These are phyloP conservation scores for Podospora australis DNA, from an alignment of 495 filamentous ascomycete genomes.

Conservation along the genomic window DNA sequence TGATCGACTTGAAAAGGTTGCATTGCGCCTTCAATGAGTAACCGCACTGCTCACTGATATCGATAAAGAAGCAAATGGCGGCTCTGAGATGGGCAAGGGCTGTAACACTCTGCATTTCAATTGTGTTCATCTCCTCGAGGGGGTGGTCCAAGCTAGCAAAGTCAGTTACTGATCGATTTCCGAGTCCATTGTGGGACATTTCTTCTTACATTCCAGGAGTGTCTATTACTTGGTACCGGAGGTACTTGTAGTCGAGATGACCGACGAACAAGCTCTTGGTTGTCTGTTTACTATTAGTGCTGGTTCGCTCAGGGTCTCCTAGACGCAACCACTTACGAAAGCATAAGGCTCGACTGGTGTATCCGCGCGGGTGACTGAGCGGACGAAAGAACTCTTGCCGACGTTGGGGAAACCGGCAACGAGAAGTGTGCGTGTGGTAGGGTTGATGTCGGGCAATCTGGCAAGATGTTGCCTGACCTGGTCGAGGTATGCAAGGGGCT, in stretches of 20 bases:
- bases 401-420: slow-evolving; percentile 98
- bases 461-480: slow-evolving; percentile 97
- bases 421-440: slow-evolving; percentile 87
- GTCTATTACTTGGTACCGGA: slow-evolving; percentile 60
- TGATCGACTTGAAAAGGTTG: slow-evolving; percentile 88
- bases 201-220: slow-evolving; percentile 72
- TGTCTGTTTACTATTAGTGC: slow-evolving; percentile 38
- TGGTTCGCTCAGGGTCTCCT: not conserved
- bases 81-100: slow-evolving; percentile 94
- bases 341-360: slow-evolving; percentile 97
- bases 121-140: slow-evolving; percentile 99
- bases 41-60: slow-evolving; percentile 90
- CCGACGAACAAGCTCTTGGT: slow-evolving; percentile 97
- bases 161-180: not conserved
- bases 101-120: slow-evolving; percentile 96
- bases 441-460: slow-evolving; percentile 94
- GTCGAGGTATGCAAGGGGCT: slow-evolving; percentile 90
- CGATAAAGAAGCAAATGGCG: slow-evolving; percentile 96
- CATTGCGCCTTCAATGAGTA: slow-evolving; percentile 91
- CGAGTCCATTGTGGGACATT: not conserved
- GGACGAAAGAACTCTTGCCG: slow-evolving; percentile 92
- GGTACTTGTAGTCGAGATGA: slow-evolving; percentile 94
- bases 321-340: slow-evolving; percentile 44
- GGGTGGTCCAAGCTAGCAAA: slow-evolving; percentile 69
- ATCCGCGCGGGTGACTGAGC: slow-evolving; percentile 87